Evolutionary conservation across 345 rosid genomes (phyloP).

Genomic region (Durio zibethinus): DNA sequence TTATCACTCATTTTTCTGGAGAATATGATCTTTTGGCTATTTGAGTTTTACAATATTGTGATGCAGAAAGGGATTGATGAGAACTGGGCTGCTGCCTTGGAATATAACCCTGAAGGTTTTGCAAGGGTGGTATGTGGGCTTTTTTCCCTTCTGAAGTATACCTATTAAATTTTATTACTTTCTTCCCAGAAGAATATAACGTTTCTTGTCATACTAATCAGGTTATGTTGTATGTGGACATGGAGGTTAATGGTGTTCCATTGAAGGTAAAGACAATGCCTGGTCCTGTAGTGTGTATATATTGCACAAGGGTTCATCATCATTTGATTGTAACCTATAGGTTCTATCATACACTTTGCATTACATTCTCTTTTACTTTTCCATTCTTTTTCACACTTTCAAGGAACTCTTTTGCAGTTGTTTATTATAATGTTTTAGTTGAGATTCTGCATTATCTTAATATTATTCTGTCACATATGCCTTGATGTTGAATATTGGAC

Average conservation of each 20-base stretch:
- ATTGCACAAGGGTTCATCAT: constrained; percentile 6
- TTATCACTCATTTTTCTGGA: neutral
- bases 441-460: neutral
- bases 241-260: constrained; percentile 96
- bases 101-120: constrained; percentile 95
- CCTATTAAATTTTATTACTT: constrained; percentile 10
- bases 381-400: neutral
- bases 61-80: constrained; percentile 98
- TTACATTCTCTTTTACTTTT: neutral
- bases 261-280: constrained; percentile 61
- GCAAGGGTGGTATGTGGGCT: constrained; percentile 89
- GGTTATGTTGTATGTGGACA: constrained; percentile 96
- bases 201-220: constrained; percentile 31
- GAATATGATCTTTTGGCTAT: neutral
- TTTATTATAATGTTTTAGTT: neutral
- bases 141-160: constrained; percentile 1
- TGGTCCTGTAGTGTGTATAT: neutral
- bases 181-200: constrained; percentile 3
- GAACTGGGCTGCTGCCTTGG: constrained; percentile 99
- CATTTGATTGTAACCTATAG: neutral
- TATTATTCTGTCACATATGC: neutral
- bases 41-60: constrained; percentile 12
- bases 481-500: neutral
- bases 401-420: neutral
- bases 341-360: neutral